Conservation (phyloP, 2,329 filamentous ascomycete species). For the Thelonectria discophora region DNA sequence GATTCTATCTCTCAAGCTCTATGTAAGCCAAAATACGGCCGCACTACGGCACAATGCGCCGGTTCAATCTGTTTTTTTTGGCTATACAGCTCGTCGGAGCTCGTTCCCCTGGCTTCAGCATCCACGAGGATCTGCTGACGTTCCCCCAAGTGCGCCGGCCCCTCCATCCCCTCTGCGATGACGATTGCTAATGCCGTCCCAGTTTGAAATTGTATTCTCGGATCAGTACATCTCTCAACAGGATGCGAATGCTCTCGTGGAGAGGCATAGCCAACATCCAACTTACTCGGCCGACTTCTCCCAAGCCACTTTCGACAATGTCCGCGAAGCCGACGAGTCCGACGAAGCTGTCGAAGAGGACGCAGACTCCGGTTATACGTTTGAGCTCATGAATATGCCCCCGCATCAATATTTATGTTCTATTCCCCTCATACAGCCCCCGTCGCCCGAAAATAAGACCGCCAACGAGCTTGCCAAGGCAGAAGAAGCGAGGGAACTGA, state of each 20-base stretch:
- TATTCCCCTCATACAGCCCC: conserved; percentile 74
- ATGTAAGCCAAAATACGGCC: conserved; percentile 40
- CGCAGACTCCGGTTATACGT: conserved; percentile 52
- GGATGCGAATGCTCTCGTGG: conserved; percentile 71
- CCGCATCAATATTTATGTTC: conserved; percentile 82
- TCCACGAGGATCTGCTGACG: conserved; percentile 87
- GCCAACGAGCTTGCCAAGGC: conserved; percentile 73
- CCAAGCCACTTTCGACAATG: conserved; percentile 51
- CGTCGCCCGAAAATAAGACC: conserved; percentile 67
- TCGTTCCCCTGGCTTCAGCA: conserved; percentile 73
- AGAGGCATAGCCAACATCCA: conserved; percentile 47
- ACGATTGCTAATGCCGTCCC: conserved; percentile 31
- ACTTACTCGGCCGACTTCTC: conserved; percentile 53
- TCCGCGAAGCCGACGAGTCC: conserved; percentile 38
- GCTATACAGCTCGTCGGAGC: conserved; percentile 58
- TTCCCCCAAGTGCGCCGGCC: conserved; percentile 76
- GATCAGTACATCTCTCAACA: conserved; percentile 75
- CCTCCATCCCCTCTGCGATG: conserved; percentile 4
- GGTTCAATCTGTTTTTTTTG: conserved; percentile 55
- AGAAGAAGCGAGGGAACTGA: conserved; percentile 82
- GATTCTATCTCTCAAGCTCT: conserved; percentile 32
- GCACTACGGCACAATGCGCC: conserved; percentile 58
- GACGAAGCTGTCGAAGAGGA: conserved; percentile 43
- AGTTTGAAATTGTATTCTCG: conserved; percentile 85
- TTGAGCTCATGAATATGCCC: conserved; percentile 79